Percentiles rank a stretch among this genome's conserved stretches.
phyloP scores from a whole-genome alignment of 768 basidiomycete genomes.

The Royoungia palumana region DNA sequence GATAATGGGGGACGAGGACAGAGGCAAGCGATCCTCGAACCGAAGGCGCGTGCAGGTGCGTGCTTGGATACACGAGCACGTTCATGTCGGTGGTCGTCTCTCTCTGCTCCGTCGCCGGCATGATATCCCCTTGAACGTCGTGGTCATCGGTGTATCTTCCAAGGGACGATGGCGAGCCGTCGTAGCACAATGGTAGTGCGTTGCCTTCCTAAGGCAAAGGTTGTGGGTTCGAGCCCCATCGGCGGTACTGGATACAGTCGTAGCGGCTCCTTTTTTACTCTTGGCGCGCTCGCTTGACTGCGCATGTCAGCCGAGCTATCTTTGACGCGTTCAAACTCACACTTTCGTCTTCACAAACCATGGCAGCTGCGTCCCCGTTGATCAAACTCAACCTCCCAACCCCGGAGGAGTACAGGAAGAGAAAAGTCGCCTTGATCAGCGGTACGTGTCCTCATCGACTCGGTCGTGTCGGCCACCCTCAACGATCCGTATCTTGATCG shows the following conservation, averaged over 20 bases:
- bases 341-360: conserved; percentile 3
- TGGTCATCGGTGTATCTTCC: background rate
- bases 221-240: conserved; percentile 39
- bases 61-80: conserved; percentile 70
- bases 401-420: conserved; percentile 80
- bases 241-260: conserved; percentile 29
- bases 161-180: conserved; percentile 19
- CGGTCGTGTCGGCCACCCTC: conserved; percentile 1
- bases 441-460: conserved; percentile 46
- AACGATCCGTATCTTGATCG: conserved; percentile 1
- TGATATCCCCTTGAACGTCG: background rate
- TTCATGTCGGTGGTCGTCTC: conserved; percentile 50
- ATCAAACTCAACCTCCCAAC: conserved; percentile 58
- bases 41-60: conserved; percentile 50
- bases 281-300: too few relatives aligned
- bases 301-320: background rate
- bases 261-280: conserved; percentile 24
- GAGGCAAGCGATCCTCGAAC: conserved; percentile 49
- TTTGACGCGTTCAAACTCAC: background rate
- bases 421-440: conserved; percentile 92
- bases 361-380: conserved; percentile 31
- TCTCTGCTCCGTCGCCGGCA: too few relatives aligned
- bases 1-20: conserved; percentile 69
- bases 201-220: conserved; percentile 40
- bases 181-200: conserved; percentile 40